Evolutionary conservation across 441 rosid species (phyloP).

Genomic region (Brassica balearica): DNA sequence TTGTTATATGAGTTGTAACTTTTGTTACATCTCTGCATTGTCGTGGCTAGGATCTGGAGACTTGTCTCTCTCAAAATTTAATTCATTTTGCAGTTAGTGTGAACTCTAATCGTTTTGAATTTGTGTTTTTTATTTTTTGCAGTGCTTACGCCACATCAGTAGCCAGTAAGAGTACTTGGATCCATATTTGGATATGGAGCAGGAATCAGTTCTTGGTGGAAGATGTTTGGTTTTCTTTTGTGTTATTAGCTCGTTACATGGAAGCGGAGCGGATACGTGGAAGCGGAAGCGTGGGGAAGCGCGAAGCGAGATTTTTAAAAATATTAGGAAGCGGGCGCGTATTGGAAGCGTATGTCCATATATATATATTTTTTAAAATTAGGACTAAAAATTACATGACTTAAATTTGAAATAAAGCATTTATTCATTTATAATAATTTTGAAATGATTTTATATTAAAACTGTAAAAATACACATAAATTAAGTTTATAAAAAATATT

Average conservation of each 20-base stretch:
- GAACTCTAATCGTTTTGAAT: conserved; percentile 1
- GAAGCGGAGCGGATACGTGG: too few species aligned
- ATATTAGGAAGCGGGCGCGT: too few species aligned
- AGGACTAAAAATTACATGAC: too few species aligned
- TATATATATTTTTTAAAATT: too few species aligned
- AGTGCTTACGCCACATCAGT: not conserved
- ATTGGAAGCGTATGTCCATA: too few species aligned
- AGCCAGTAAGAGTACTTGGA: not conserved
- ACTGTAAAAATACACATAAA: too few species aligned
- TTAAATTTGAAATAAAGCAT: too few species aligned
- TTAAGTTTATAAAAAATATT: too few species aligned
- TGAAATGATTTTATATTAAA: too few species aligned
- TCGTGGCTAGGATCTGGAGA: not conserved
- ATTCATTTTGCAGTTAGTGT: not conserved
- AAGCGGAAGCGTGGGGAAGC: too few species aligned
- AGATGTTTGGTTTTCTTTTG: not conserved
- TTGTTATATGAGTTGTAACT: not conserved
- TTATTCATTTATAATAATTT: too few species aligned
- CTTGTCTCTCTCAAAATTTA: not conserved
- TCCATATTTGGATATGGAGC: not conserved
- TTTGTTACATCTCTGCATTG: not conserved
- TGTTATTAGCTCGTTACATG: not conserved
- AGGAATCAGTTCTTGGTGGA: conserved; percentile 1
- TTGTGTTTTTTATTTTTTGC: not conserved
- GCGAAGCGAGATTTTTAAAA: too few species aligned